Percentiles rank a stretch among this genome's conserved stretches.
phyloP scores from a whole-genome alignment of 805 yeast genomes.

The Zygosaccharomyces siamensis region DNA sequence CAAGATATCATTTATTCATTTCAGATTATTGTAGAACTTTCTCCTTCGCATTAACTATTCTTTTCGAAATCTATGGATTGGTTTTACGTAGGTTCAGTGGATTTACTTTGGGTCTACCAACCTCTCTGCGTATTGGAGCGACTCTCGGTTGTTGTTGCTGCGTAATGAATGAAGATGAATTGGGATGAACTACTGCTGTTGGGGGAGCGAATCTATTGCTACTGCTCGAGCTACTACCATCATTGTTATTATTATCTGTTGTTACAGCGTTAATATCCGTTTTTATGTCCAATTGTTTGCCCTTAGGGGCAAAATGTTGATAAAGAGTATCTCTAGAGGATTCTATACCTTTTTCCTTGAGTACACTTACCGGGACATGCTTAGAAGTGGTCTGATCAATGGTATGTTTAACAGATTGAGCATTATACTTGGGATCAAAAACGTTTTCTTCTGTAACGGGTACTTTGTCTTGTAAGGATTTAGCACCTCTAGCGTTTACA shows the following conservation, averaged over 20 bases:
- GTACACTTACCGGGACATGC: constrained; percentile 40
- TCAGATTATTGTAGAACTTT: neutral
- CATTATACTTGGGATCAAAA: constrained; percentile 55
- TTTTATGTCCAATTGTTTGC: constrained; percentile 19
- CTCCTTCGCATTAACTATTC: neutral
- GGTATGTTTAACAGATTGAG: constrained; percentile 52
- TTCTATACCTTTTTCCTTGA: constrained; percentile 25
- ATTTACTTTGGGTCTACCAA: constrained; percentile 32
- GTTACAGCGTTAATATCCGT: neutral
- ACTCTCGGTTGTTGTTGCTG: constrained; percentile 7
- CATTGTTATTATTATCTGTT: neutral
- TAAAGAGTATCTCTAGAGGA: constrained; percentile 23
- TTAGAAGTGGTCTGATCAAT: constrained; percentile 65
- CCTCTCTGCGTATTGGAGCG: constrained; percentile 23
- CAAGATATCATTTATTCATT: neutral
- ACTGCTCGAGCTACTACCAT: neutral
- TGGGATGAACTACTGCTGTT: constrained; percentile 25
- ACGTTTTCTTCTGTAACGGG: constrained; percentile 38
- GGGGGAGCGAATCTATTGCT: constrained; percentile 28
- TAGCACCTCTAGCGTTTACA: constrained; percentile 64
- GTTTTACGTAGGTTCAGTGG: constrained; percentile 17
- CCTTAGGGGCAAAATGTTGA: constrained; percentile 33
- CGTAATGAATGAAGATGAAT: constrained; percentile 9
- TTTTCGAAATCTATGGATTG: neutral
- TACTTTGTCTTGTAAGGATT: constrained; percentile 45